Conservation (phyloP, 1,284 basidiomycete genomes). For the Tylopilus orsonianus region DNA sequence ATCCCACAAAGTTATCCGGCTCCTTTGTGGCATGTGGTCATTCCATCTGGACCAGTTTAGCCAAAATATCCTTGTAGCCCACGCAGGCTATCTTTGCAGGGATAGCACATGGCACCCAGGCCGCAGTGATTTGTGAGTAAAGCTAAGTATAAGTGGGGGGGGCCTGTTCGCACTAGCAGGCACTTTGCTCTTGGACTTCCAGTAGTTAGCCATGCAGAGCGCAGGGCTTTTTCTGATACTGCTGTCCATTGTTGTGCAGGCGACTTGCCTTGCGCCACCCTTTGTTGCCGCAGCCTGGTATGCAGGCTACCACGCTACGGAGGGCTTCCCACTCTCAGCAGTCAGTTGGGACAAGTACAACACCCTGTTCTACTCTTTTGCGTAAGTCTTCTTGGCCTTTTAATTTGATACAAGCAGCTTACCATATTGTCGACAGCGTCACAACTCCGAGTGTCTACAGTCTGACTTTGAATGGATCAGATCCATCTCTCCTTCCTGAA, state of each 20-base stretch:
- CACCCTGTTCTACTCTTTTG: slow-evolving; percentile 48
- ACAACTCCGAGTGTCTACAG: not conserved
- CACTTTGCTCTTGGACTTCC: no score
- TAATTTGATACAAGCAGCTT: not conserved
- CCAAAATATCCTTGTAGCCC: not conserved
- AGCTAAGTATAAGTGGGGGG: not conserved
- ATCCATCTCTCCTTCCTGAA: not conserved
- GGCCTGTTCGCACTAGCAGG: no score
- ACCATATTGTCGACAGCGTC: not conserved
- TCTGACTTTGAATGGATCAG: not conserved
- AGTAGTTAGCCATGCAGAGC: not conserved
- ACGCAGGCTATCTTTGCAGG: not conserved
- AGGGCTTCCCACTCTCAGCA: slow-evolving; percentile 40
- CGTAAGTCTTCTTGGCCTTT: slow-evolving; percentile 7
- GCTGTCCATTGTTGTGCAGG: not conserved
- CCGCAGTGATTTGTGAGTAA: not conserved
- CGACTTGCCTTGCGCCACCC: not conserved
- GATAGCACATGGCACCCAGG: not conserved
- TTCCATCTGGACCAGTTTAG: not conserved
- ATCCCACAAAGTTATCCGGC: no score
- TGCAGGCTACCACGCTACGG: slow-evolving; percentile 29
- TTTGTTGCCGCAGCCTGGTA: not conserved
- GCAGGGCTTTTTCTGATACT: not conserved
- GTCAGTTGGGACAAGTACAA: slow-evolving; percentile 54
- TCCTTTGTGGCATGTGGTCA: not conserved